Evolutionary conservation across 1,284 basidiomycete genomes (phyloP), one percentile per base, ranked within the genome.

Genomic region (Ganoderma leucocontextum): DNA sequence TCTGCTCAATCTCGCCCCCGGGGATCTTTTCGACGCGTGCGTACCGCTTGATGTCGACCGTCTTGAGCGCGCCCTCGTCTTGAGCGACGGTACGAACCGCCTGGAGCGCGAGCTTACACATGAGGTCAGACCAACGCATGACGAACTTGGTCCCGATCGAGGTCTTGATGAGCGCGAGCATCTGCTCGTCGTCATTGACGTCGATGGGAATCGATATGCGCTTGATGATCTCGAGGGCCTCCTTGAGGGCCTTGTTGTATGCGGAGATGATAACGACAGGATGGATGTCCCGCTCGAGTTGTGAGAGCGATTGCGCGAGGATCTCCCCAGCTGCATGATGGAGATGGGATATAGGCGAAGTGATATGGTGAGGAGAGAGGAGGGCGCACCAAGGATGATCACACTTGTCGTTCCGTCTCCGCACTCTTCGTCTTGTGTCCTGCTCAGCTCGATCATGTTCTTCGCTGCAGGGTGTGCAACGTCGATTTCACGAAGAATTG

Each of bases 81-180:
- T 87, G 82, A 0, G 87, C 87, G 62, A 98, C 96, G 1, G 91
- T 96, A 47, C 93, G 90, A 1, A 99, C 95, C 0, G 97, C 97
- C 73, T 97, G 89, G 39, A 99, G 86, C 0, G 98, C 98, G 62
- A 99, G 91, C 71, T 86, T 89, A 83, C 97, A 99, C 97, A 99
- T 99, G 72, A 98, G 91, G 76, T 98, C 96, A 0, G 94, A 95
- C 97, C 97, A 99, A 61, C 97, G 90, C 49, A 91, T 91, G 74
- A 97, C 95, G 77, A 99, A 99, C 82, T 99, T 99, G 67, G 98
- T 99, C n/a, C 97, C 97, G 81, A 99, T 98, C 60, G 96, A 97
- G 0, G 95, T 98, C 83, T 98, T 98, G 88, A 99, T 99, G 76
- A 99, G 89, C 4, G 94, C 88, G 52, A 99, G 90, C 97, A 99